A percentile compares a stretch with the other conserved stretches of the same genome.
These are phyloP conservation scores for Macaranga tanarius DNA, from an alignment of 441 rosid species.

Conservation along the genomic window DNA sequence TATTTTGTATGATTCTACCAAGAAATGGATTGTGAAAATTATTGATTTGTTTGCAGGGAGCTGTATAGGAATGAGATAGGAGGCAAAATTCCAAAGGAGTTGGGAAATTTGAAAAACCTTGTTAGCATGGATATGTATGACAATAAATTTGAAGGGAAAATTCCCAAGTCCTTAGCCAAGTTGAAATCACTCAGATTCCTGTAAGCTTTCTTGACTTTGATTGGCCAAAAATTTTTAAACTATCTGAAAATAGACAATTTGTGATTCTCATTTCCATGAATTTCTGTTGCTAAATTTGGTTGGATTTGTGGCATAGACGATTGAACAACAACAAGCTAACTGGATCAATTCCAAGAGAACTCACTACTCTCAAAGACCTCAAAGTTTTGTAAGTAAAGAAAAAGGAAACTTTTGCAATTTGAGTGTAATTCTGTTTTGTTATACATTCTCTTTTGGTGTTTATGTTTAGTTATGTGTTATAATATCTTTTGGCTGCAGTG, in stretches of 20 bases:
- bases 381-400: conserved; percentile 50
- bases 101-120: conserved; percentile 57
- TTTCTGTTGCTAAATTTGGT: conserved; percentile 14
- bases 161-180: conserved; percentile 60
- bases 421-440: not conserved
- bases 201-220: conserved; percentile 38
- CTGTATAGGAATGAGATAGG: conserved; percentile 50
- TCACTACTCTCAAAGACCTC: conserved; percentile 49
- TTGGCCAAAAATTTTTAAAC: not conserved
- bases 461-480: conserved; percentile 8
- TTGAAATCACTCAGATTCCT: conserved; percentile 67
- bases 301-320: conserved; percentile 40
- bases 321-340: conserved; percentile 64
- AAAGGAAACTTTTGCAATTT: not conserved
- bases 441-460: not conserved
- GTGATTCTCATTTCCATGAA: not conserved
- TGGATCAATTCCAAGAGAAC: conserved; percentile 65
- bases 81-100: conserved; percentile 58
- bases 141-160: conserved; percentile 54
- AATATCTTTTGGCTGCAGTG: conserved; percentile 40
- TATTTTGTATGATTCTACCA: no score
- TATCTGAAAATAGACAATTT: not conserved
- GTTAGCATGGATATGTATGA: conserved; percentile 64
- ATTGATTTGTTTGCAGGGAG: conserved; percentile 47
- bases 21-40: conserved; percentile 13